phyloP scores from a whole-genome alignment of 345 rosid species.

The Eucalyptus shirleyi region DNA sequence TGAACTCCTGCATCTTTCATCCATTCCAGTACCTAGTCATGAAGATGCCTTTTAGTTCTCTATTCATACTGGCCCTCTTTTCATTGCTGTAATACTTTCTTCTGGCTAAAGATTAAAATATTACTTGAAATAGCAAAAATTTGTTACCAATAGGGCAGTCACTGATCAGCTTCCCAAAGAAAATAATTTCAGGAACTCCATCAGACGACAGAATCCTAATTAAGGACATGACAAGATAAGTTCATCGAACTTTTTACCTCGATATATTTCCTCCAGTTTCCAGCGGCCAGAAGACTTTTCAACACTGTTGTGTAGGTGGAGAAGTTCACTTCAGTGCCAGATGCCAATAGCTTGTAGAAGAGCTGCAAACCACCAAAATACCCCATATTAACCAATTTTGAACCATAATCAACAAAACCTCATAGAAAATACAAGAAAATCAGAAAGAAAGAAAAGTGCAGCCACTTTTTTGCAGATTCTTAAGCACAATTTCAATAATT shows the following conservation, averaged over 20 bases:
- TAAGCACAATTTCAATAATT: background rate
- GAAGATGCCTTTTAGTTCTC: background rate
- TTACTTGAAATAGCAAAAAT: background rate
- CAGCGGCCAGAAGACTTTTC: conserved; percentile 65
- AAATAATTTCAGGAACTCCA: background rate
- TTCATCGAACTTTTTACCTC: conserved; percentile 34
- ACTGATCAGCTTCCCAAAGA: background rate
- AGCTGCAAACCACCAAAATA: conserved; percentile 22
- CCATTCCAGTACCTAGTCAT: conserved; percentile 69
- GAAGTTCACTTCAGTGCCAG: conserved; percentile 47
- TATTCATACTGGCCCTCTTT: background rate
- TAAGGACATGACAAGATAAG: background rate
- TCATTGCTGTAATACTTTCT: background rate
- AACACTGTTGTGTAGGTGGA: conserved; percentile 48
- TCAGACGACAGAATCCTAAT: background rate
- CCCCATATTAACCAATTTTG: background rate
- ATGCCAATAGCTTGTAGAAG: conserved; percentile 57
- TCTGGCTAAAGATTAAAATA: background rate
- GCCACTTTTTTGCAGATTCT: background rate
- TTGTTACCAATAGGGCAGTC: background rate
- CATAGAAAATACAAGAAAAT: background rate
- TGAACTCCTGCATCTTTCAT: conserved; percentile 62
- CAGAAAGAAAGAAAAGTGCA: background rate
- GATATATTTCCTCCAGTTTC: conserved; percentile 91
- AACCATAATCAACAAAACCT: background rate